Evolutionary conservation across 176 grass and related monocot genomes (phyloP), one percentile per base, ranked within the genome.

Genomic region (Cymbopogon citratus): DNA sequence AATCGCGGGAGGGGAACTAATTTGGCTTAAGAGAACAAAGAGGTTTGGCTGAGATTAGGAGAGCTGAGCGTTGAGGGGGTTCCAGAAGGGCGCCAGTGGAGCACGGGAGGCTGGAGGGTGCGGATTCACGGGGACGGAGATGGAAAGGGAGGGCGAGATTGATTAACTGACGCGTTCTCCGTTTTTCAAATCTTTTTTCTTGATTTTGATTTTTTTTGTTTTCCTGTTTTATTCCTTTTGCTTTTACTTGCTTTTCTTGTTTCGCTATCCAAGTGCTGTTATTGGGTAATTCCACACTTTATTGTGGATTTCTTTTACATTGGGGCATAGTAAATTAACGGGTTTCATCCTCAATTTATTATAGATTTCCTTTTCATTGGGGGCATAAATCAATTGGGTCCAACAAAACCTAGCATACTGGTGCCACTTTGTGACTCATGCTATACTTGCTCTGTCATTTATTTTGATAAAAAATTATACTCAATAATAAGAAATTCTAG

Each of bases 51-150:
- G 46, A 51, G 84, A 86, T 90, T 79, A 49, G 73, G 73, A 35
- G 24, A 39, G 66, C 45, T 12, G 40, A 11, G 39, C 0, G 1
- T 36, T n/a, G n/a, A n/a, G 87, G 78, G 83, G 73, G 66, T 86
- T 90, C 88, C 88, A 83, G 79, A 90, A 73, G 67, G 63, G 83
- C 48, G 74, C 66, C 88, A 90, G 79, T 78, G n/a, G 84, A 78
- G 83, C 83, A 90, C 78, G 83, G 56, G 84, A 79, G 49, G 34
- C 68, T 88, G 81, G 66, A 78, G 75, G 85, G 13, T 71, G 49
- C 82, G 71, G 83, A 68, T 86, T 90, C 88, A 86, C 88, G 88
- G 66, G 88, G 36, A 60, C 21, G 70, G 33, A 27, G 60, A 79
- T 74, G 63, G 67, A 90, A 86, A 78, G 66, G 33, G 44, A 79